Conservation (phyloP, 1,139 yeast genomes). For the Pichia sp. region DNA sequence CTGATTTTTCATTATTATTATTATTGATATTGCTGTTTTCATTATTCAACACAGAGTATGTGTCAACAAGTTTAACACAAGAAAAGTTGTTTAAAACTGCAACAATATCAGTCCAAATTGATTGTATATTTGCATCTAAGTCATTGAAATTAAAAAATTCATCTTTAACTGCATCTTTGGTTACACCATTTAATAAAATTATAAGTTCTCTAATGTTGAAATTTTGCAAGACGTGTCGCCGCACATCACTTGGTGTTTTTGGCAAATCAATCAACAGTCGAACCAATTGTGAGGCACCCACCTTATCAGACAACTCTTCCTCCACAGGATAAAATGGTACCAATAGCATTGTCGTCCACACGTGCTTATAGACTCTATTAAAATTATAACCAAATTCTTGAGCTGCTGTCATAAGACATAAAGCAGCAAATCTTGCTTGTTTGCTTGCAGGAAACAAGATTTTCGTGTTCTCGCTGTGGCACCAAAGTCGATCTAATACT, state of each 20-base stretch:
- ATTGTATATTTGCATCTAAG: not conserved
- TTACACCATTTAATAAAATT: constrained; percentile 4
- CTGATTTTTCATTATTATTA: constrained; percentile 8
- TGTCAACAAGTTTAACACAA: constrained; percentile 13
- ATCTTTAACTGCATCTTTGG: constrained; percentile 8
- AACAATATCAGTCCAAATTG: constrained; percentile 6
- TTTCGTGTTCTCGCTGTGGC: too few relatives aligned
- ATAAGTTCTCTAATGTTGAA: constrained; percentile 11
- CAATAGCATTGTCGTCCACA: constrained; percentile 28
- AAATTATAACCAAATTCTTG: constrained; percentile 18
- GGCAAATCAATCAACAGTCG: not conserved
- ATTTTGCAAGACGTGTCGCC: constrained; percentile 1
- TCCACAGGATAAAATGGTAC: constrained; percentile 14
- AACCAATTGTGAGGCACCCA: not conserved
- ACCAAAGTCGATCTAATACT: too few relatives aligned
- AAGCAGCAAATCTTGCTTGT: too few relatives aligned
- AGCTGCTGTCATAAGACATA: too few relatives aligned
- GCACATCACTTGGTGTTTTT: not conserved
- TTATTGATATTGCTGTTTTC: not conserved
- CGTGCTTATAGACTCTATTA: constrained; percentile 17
- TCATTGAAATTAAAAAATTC: constrained; percentile 4
- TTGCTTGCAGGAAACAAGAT: too few relatives aligned
- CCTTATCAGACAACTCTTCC: not conserved
- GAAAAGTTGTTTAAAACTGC: constrained; percentile 10
- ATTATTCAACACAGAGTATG: not conserved